Evolutionary conservation across 1,139 yeast species (phyloP), one percentile per base, ranked within the genome.

Genomic region (Hansenula sp.): DNA sequence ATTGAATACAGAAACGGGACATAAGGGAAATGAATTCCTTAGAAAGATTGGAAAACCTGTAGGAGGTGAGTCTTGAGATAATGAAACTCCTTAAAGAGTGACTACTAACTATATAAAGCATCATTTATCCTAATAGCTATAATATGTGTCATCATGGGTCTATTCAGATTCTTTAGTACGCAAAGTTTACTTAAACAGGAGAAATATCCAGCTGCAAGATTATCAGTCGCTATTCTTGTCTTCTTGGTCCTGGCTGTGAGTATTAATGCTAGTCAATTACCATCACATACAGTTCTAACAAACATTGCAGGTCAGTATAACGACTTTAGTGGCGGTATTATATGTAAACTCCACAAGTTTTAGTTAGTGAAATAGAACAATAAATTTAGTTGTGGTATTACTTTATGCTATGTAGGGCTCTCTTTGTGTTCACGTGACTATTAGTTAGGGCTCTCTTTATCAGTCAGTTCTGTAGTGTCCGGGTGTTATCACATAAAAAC

Each of bases 161-260:
- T 66, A 6, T 42, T 54, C 31, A 59, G 81, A 33, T 76, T 73
- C 55, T 74, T 72, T 52, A 53, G 61, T 16, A 66, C 76, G 13
- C 84, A 79, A 53, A 47, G 60, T 16, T 55, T 71, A 48, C 62
- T 80, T 36, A 69, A 74, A 35, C 54, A 63, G 36, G 71, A 72
- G 39, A 58, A 62, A 47, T 80, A 76, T 52, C 84, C 84, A 0
- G 82, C 77, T 1, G 67, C 77, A 18, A 58, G 73, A 19, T 47
- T 64, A 12, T 56, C 68, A 28, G 62, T 68, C 15, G 54, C 65
- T 30, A 41, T 65, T 2, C 53, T 70, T 31, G 67, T 72, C 27
- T 50, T 62, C 5, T 57, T 70, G n/a, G 64, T 71, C 10, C 45
- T 70, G 19, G 51, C 64, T 4, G 70, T 67, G 51, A 40, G 62